Evolutionary conservation across 148 eudicot species (phyloP), one percentile per base, ranked within the genome.

Genomic region (Pharnaceum exiguum): DNA sequence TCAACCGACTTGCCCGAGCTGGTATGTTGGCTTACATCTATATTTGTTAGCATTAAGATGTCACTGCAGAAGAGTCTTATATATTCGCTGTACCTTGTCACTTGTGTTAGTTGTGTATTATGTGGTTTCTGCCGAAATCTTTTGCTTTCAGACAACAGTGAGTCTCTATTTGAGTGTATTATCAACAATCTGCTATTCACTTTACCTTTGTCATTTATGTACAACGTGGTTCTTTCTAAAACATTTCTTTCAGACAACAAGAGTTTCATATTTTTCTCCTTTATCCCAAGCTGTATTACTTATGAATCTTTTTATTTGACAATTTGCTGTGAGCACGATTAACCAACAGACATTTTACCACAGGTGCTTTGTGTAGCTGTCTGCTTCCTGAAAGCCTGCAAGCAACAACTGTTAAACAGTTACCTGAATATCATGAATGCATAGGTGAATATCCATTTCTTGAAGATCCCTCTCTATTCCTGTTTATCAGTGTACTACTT

Each of bases 371-470:
- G 23, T 89, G 96, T 53, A 85, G 86, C 62, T 89, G 96, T 65
- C 71, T 89, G 60, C 93, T 89, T 19, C 96, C 96, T 6, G 96
- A 85, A 66, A 89, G 85, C 69, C 89, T 89, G 63, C 96, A 85
- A 77, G 72, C 55, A 56, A 80, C 96, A 49, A 75, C 94, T 24
- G 81, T 89, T 33, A 75, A 81, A 71, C 87, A 85, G 60, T 44
- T 75, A 50, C 82, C 96, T 0, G 96, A 89, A 73, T 85, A 82
- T 59, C 89, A 80, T 60, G 68, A 75, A 36, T 65, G 70, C 59
- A 31, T 66, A 26, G 96, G 89, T 78, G 46, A 65, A 74, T 52
- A 17, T 30, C 22, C n/a, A n/a, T n/a, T 19, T 36, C 13, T 51
- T 10, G 44, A 23, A 38, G 8, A n/a, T 18, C 13, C 32, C 53